A percentile compares a stretch with the other conserved stretches of the same genome.
Evolutionary conservation across 208 protist genomes (phyloP).

Genomic region (Porcisia hertigi): DNA sequence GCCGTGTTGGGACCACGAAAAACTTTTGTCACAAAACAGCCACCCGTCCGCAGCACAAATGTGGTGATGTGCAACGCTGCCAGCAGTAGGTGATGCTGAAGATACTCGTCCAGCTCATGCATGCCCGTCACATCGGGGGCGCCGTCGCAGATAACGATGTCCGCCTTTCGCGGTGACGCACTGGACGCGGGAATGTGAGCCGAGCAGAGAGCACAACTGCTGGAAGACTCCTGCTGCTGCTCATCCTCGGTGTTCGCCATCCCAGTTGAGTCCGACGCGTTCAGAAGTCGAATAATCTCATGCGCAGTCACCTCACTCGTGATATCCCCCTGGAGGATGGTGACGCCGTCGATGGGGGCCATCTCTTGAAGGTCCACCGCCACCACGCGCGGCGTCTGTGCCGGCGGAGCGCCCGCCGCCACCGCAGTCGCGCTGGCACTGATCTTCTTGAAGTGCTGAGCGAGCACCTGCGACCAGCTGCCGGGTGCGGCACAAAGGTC

Average conservation of each 20-base stretch:
- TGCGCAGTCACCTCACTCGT: constrained; percentile 81
- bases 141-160: constrained; percentile 99
- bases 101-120: constrained; percentile 99
- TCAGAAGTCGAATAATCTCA: constrained; percentile 93
- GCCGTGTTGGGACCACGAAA: constrained; percentile 96
- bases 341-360: constrained; percentile 98
- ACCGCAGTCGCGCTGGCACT: background rate
- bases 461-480: constrained; percentile 94
- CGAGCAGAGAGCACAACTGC: background rate
- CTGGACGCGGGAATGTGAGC: background rate
- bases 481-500: constrained; percentile 99
- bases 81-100: constrained; percentile 98
- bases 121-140: constrained; percentile 99
- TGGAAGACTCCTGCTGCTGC: background rate
- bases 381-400: constrained; percentile 36
- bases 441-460: constrained; percentile 39
- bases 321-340: constrained; percentile 89
- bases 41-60: constrained; percentile 92
- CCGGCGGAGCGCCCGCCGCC: background rate
- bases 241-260: background rate
- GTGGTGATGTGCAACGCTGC: constrained; percentile 98
- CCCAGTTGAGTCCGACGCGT: constrained; percentile 33
- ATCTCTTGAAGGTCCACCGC: constrained; percentile 99
- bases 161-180: constrained; percentile 67
- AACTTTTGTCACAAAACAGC: constrained; percentile 98